These are phyloP conservation scores for Magnaporthales sp. DNA, from an alignment of 2,329 filamentous ascomycete species.

Conservation along the genomic window DNA sequence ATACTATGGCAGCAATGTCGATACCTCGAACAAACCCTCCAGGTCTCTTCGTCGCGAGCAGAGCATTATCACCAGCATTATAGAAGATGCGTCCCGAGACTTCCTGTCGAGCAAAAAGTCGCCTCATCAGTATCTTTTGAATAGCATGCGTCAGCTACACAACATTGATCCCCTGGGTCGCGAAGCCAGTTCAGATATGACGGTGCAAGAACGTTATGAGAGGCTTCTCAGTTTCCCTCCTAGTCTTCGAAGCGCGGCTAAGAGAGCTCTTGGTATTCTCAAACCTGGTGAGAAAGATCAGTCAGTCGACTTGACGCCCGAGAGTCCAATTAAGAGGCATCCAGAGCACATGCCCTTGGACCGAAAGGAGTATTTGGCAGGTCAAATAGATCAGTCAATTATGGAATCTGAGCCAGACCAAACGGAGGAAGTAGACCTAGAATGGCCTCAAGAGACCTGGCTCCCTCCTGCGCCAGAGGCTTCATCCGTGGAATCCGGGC, in stretches of 20 bases:
- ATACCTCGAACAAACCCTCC: neutral
- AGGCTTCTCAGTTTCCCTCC: constrained; percentile 30
- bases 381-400: neutral
- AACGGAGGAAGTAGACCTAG: neutral
- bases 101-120: too few species aligned
- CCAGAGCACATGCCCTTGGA: neutral
- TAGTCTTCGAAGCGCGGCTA: constrained; percentile 28
- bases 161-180: neutral
- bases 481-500: neutral
- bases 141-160: constrained; percentile 6
- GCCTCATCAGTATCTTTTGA: neutral
- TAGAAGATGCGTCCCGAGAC: constrained; percentile 13
- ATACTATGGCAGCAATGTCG: neutral
- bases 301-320: neutral
- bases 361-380: neutral
- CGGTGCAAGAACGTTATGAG: constrained; percentile 21
- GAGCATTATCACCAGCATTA: constrained; percentile 13
- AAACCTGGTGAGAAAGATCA: constrained; percentile 10
- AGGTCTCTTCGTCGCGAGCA: neutral
- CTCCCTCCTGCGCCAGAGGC: neutral
- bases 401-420: neutral
- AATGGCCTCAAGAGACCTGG: neutral
- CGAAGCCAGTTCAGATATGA: neutral
- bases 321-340: neutral
- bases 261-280: constrained; percentile 26